Conservation (phyloP, 148 eudicot genomes). For the Camellia japonica region DNA sequence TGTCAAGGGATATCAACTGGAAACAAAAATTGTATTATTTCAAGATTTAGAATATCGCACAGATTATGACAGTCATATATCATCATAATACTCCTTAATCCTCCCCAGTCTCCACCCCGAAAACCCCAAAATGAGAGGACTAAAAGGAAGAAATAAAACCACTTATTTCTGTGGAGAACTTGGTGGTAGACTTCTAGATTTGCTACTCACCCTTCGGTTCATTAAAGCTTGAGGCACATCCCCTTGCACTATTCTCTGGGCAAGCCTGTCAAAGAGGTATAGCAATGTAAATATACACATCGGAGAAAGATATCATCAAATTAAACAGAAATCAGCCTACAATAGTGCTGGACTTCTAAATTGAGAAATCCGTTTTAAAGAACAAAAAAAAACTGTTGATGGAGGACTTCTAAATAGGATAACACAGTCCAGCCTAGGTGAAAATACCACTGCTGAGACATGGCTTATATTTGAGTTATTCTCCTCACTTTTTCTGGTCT, state of each 20-base stretch:
- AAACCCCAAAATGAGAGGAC: background rate
- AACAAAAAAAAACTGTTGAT: background rate
- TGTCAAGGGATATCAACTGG: slow-evolving; percentile 92
- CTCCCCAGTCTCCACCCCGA: background rate
- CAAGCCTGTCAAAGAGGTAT: slow-evolving; percentile 57
- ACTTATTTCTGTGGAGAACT: background rate
- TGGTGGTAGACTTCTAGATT: background rate
- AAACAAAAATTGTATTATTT: slow-evolving; percentile 14
- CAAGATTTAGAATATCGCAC: background rate
- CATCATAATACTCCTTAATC: background rate
- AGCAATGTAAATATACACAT: background rate
- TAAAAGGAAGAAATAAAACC: background rate
- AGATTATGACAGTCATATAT: background rate
- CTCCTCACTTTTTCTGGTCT: background rate
- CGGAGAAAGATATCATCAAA: background rate
- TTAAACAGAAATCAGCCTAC: background rate
- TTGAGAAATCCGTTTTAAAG: too few species aligned
- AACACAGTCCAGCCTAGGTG: background rate
- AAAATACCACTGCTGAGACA: background rate
- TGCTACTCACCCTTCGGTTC: slow-evolving; percentile 63
- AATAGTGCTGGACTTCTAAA: too few species aligned
- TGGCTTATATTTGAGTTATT: too few species aligned
- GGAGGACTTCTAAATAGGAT: background rate
- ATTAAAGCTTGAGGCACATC: slow-evolving; percentile 97
- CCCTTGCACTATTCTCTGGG: slow-evolving; percentile 94